These are phyloP conservation scores for Pythium utonaiense DNA, from an alignment of 352 stramenopile genomes.

Conservation along the genomic window DNA sequence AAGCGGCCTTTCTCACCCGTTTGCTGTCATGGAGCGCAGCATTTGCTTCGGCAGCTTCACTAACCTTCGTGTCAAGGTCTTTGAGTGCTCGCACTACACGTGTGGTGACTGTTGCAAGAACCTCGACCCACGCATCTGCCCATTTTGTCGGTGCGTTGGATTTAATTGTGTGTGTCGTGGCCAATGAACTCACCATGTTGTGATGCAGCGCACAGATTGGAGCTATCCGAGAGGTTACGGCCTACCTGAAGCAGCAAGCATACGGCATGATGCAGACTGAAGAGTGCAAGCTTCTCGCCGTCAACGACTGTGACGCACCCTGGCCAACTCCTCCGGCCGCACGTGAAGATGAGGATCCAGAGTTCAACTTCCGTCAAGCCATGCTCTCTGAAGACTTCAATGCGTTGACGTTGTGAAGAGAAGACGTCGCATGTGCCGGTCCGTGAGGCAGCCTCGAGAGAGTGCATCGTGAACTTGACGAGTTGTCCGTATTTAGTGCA, in stretches of 20 bases:
- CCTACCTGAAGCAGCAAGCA: slow-evolving; percentile 5
- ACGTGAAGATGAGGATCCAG: not conserved
- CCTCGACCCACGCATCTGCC: slow-evolving; percentile 3
- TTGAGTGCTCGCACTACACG: slow-evolving; percentile 19
- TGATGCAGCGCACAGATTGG: slow-evolving; percentile 9
- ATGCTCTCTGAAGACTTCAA: slow-evolving; percentile 2
- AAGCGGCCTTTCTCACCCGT: not conserved
- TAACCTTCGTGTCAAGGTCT: slow-evolving; percentile 7
- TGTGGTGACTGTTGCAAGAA: slow-evolving; percentile 10
- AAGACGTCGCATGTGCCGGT: too few relatives aligned
- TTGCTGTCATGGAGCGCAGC: not conserved
- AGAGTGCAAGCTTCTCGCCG: slow-evolving; percentile 1
- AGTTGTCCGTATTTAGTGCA: slow-evolving; percentile 20
- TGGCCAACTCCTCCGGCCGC: not conserved
- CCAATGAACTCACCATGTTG: not conserved
- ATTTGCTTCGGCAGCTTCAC: slow-evolving; percentile 19
- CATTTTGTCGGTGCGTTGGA: slow-evolving; percentile 22
- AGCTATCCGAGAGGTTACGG: slow-evolving; percentile 9
- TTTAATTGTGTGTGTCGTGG: too few relatives aligned
- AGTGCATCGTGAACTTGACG: not conserved
- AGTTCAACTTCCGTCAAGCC: not conserved
- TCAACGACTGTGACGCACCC: slow-evolving; percentile 16
- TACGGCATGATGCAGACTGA: slow-evolving; percentile 9
- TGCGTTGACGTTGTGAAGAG: slow-evolving; percentile 2
- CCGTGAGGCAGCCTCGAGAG: too few relatives aligned